Percentiles rank a stretch among this genome's conserved stretches.
phyloP scores from a whole-genome alignment of 2,329 filamentous ascomycete species.

The Aspergillus tubingensis region DNA sequence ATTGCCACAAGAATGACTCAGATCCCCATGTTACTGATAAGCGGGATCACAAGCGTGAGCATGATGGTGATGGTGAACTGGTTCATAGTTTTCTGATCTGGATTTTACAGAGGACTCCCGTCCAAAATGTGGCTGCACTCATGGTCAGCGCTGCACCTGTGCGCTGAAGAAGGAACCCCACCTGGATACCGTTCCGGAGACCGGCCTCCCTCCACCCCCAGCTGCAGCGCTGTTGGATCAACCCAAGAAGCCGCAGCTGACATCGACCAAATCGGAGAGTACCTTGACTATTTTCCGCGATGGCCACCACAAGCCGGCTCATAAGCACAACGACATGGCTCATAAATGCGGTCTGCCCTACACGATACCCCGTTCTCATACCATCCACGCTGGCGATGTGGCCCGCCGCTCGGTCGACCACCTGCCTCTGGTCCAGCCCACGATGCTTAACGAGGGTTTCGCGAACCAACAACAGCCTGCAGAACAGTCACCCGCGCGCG shows the following conservation, averaged over 20 bases:
- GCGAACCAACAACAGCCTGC: conserved; percentile 25
- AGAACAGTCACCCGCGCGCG: conserved; percentile 33
- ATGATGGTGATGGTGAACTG: conserved; percentile 30
- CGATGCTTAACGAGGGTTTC: conserved; percentile 34
- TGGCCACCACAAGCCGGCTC: conserved; percentile 65
- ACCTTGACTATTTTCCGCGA: conserved; percentile 63
- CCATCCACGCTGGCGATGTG: conserved; percentile 49
- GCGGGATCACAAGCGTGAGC: conserved; percentile 43
- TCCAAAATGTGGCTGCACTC: conserved; percentile 53
- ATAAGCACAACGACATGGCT: conserved; percentile 65
- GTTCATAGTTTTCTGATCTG: conserved; percentile 36
- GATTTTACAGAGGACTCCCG: conserved; percentile 37
- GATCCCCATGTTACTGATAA: conserved; percentile 37
- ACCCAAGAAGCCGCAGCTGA: conserved; percentile 57
- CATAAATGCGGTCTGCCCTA: conserved; percentile 65
- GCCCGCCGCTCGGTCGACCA: conserved; percentile 57
- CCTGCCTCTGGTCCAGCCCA: conserved; percentile 44
- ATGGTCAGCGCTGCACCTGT: conserved; percentile 63
- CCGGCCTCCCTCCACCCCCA: conserved; percentile 44
- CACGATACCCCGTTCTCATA: conserved; percentile 59
- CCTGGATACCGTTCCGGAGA: conserved; percentile 53
- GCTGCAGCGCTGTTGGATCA: conserved; percentile 47
- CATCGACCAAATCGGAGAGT: conserved; percentile 60
- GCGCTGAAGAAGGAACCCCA: conserved; percentile 60
- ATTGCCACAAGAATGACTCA: conserved; percentile 42